These are phyloP conservation scores for Eucommia ulmoides DNA, from an alignment of 257 asterid genomes.

Conservation along the genomic window DNA sequence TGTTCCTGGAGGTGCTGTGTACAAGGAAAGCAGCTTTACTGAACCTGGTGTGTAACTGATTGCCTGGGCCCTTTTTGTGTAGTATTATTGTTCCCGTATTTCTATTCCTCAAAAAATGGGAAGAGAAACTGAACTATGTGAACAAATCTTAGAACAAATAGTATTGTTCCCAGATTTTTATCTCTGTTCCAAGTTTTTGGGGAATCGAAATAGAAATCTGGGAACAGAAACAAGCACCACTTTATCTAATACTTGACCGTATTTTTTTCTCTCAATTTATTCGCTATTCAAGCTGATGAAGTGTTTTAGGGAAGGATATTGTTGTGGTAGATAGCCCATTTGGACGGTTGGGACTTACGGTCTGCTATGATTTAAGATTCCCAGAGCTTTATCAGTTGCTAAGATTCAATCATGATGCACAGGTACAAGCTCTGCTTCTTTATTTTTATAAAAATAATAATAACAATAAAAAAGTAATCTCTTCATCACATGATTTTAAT, in stretches of 20 bases:
- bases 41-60: constrained; percentile 46
- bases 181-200: too few relatives aligned
- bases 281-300: neutral
- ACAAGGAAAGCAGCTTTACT: constrained; percentile 88
- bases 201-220: too few relatives aligned
- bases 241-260: neutral
- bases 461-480: too few relatives aligned
- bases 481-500: too few relatives aligned
- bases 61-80: too few relatives aligned
- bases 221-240: neutral
- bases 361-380: constrained; percentile 88
- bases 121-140: too few relatives aligned
- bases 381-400: constrained; percentile 91
- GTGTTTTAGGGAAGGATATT: constrained; percentile 43
- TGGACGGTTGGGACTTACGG: constrained; percentile 77
- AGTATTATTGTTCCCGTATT: too few relatives aligned
- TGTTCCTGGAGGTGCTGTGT: constrained; percentile 95
- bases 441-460: too few relatives aligned
- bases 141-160: too few relatives aligned
- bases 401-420: constrained; percentile 63
- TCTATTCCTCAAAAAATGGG: too few relatives aligned
- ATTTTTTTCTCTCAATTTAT: neutral
- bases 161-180: too few relatives aligned
- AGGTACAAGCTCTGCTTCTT: too few relatives aligned
- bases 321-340: constrained; percentile 69